Evolutionary conservation across 2,329 filamentous ascomycete species (phyloP).

Genomic region (Xylariaceae sp.): DNA sequence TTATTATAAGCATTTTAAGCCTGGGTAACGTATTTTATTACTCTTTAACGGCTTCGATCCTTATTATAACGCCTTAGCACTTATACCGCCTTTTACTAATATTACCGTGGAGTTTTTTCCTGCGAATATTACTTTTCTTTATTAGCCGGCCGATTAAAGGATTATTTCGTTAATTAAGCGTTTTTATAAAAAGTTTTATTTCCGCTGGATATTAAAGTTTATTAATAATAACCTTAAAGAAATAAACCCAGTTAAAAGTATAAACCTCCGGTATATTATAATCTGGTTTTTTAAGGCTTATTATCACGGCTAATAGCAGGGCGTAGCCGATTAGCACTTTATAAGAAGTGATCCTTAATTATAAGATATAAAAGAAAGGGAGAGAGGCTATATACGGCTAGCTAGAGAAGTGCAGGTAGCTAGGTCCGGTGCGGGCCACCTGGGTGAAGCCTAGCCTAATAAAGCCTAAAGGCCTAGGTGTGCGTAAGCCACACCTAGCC

Average conservation of each 20-base stretch:
- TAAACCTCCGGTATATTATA: background rate
- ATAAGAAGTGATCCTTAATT: no score
- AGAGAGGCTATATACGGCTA: no score
- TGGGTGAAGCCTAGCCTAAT: no score
- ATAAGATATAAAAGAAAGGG: no score
- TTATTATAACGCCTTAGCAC: background rate
- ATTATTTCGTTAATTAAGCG: constrained; percentile 1
- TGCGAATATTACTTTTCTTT: no score
- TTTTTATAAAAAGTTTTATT: background rate
- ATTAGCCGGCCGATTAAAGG: background rate
- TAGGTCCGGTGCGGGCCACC: no score
- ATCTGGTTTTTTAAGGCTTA: background rate
- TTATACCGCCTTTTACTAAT: constrained; percentile 1
- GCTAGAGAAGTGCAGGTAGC: no score
- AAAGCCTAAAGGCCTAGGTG: no score
- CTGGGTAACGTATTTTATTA: background rate
- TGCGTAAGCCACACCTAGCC: no score
- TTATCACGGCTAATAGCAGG: no score
- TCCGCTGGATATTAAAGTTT: background rate
- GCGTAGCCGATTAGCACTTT: no score
- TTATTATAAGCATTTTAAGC: constrained; percentile 1
- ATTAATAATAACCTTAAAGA: background rate
- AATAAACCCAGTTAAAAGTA: background rate
- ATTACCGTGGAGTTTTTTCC: no score
- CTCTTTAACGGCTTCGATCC: background rate